Conservation (phyloP, 2,329 filamentous ascomycete species). For the Diaporthe sp. region DNA sequence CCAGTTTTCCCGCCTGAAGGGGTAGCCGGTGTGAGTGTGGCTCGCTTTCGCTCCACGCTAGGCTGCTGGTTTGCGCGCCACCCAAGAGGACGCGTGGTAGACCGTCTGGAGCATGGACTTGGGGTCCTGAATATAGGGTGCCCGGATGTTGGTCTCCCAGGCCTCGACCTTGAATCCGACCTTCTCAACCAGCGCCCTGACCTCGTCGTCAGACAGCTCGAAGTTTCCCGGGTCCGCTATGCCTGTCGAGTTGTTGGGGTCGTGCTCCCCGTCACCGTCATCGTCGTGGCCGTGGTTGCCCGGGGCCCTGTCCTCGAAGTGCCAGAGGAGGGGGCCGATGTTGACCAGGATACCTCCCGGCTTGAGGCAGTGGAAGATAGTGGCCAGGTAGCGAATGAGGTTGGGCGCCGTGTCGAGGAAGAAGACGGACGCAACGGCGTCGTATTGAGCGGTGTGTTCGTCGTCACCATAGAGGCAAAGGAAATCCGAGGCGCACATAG, state of each 20-base stretch:
- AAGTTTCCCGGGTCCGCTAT: constrained; percentile 92
- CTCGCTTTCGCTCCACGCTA: not conserved
- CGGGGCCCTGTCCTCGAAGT: constrained; percentile 84
- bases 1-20: not conserved
- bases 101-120: constrained; percentile 88
- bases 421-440: constrained; percentile 91
- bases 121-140: constrained; percentile 89
- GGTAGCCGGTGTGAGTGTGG: too few species aligned
- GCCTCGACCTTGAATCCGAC: constrained; percentile 83
- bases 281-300: constrained; percentile 68
- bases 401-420: constrained; percentile 99
- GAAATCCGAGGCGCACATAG: constrained; percentile 95
- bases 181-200: constrained; percentile 79
- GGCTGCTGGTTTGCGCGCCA: constrained; percentile 77
- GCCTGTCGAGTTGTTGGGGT: constrained; percentile 68
- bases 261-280: constrained; percentile 65
- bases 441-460: constrained; percentile 74
- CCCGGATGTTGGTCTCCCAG: constrained; percentile 70
- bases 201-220: constrained; percentile 91
- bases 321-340: constrained; percentile 92
- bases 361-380: constrained; percentile 82
- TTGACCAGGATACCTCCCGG: constrained; percentile 89
- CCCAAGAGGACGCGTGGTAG: constrained; percentile 87
- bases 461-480: constrained; percentile 83
- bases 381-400: constrained; percentile 88